Conservation (phyloP, 306 rosid genomes). For the Purshia tridentata region DNA sequence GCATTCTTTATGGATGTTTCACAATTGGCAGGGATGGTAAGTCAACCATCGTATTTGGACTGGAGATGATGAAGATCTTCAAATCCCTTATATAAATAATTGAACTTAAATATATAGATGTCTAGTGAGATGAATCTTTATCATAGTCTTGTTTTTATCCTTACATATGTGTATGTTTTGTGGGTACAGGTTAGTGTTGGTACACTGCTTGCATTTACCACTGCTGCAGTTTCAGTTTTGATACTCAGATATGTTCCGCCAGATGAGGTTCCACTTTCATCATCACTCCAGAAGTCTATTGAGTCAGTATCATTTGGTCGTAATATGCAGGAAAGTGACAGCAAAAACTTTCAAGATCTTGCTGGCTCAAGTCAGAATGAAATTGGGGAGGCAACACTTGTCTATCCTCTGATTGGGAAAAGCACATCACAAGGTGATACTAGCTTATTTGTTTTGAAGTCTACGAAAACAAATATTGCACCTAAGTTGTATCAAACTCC, state of each 20-base stretch:
- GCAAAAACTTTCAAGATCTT: slow-evolving; percentile 26
- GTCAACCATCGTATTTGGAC: slow-evolving; percentile 24
- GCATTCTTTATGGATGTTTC: slow-evolving; percentile 86
- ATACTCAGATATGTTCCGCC: slow-evolving; percentile 79
- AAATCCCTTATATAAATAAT: neutral
- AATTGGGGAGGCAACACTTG: slow-evolving; percentile 36
- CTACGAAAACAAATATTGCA: neutral
- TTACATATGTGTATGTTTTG: slow-evolving; percentile 10
- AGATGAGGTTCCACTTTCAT: slow-evolving; percentile 51
- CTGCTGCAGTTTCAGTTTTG: slow-evolving; percentile 65
- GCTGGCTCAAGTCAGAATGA: slow-evolving; percentile 36
- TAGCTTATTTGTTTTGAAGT: neutral
- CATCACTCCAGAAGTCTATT: slow-evolving; percentile 45
- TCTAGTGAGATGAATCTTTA: neutral
- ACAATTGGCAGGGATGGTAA: slow-evolving; percentile 74
- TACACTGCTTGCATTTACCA: slow-evolving; percentile 68
- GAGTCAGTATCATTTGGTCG: slow-evolving; percentile 33
- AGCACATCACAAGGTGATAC: slow-evolving; percentile 19
- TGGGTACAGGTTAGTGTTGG: slow-evolving; percentile 65
- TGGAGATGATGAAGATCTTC: slow-evolving; percentile 1
- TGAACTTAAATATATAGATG: neutral
- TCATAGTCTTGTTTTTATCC: neutral
- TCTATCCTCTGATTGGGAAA: slow-evolving; percentile 52
- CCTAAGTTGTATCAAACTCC: neutral
- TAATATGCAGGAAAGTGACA: slow-evolving; percentile 29